Base-by-base conservation (phyloP, 2,329 filamentous ascomycete species). In the Neonectria faginata region DNA sequence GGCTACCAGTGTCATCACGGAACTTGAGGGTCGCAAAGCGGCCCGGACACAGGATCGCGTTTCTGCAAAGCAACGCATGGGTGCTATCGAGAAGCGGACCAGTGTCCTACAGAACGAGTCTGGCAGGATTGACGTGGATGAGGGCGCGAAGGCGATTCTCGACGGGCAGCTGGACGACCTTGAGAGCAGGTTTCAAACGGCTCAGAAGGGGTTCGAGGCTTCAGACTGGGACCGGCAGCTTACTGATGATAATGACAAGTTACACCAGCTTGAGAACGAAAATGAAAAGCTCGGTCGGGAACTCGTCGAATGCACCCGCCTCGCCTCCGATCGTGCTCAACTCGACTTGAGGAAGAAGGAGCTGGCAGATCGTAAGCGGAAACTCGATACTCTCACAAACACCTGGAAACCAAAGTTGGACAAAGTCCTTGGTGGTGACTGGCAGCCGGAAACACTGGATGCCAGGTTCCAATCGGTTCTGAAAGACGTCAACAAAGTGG, bases 321-420 rank as follows among this genome's bases (percentile, higher is more conserved):
- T 92, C 62, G 93, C 94, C 6, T 89, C 91, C 4, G 94, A 97
- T 67, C 87, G 94, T 41, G 96, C 95, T 12, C 91, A 92, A 71
- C 85, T 99, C 11, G 92, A 97, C 62, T 89, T 92, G 70, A 85
- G 94, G 36, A 94, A 91, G 73, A 94, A 94, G 71, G 92, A 97
- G 74, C 79, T 93, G 29, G 87, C 88, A 67, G 90, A 93, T 69
- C 88, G 91, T 60, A 88, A 92, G 76, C 86, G 88, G 36, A 92
- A 91, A 66, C 83, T 98, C 2, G 87, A 94, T 9, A 96, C 92
- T 0, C 88, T 97, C 81, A 88, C 84, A 66, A 88, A 84, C 52
- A 93, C 93, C 0, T 93, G 97, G 83, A 87, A 85, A 55, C 84
- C 90, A 36, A 91, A 91, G 69, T 83, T 99, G 22, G 84, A 86